Evolutionary conservation across 2,329 filamentous ascomycete genomes (phyloP).

Genomic region (Hypoxylon sp.): DNA sequence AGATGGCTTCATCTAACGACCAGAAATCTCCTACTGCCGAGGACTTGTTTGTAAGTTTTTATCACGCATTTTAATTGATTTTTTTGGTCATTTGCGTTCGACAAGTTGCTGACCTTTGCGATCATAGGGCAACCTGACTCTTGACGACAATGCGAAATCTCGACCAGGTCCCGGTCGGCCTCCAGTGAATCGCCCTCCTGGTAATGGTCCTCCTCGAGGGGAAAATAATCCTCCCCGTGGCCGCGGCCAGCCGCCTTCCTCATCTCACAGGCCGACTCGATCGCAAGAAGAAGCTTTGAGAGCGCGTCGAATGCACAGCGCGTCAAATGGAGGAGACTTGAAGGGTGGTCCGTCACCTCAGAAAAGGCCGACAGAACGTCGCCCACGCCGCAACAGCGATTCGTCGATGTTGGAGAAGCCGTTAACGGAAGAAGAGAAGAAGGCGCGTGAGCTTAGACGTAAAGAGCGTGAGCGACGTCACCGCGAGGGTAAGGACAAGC

Average conservation of each 20-base stretch:
- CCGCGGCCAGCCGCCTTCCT: slow-evolving; percentile 60
- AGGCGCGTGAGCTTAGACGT: slow-evolving; percentile 64
- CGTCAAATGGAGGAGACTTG: slow-evolving; percentile 52
- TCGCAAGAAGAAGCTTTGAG: slow-evolving; percentile 77
- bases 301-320: slow-evolving; percentile 61
- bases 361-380: slow-evolving; percentile 59
- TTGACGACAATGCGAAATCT: slow-evolving; percentile 68
- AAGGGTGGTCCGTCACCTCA: slow-evolving; percentile 58
- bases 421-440: slow-evolving; percentile 72
- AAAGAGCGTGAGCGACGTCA: slow-evolving; percentile 68
- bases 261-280: slow-evolving; percentile 72
- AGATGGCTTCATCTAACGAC: slow-evolving; percentile 66
- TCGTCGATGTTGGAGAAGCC: slow-evolving; percentile 79
- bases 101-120: slow-evolving; percentile 53
- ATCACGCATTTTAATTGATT: slow-evolving; percentile 2
- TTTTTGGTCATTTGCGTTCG: background rate
- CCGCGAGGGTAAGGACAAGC: slow-evolving; percentile 68
- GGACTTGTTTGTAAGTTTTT: slow-evolving; percentile 81
- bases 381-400: slow-evolving; percentile 82
- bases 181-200: slow-evolving; percentile 59
- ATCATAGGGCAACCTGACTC: slow-evolving; percentile 74
- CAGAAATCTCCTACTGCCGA: slow-evolving; percentile 71
- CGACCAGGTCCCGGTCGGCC: slow-evolving; percentile 52
- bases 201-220: slow-evolving; percentile 58
- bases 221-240: slow-evolving; percentile 67